phyloP scores from a whole-genome alignment of 768 basidiomycete species.

The Amanita brunnescens region DNA sequence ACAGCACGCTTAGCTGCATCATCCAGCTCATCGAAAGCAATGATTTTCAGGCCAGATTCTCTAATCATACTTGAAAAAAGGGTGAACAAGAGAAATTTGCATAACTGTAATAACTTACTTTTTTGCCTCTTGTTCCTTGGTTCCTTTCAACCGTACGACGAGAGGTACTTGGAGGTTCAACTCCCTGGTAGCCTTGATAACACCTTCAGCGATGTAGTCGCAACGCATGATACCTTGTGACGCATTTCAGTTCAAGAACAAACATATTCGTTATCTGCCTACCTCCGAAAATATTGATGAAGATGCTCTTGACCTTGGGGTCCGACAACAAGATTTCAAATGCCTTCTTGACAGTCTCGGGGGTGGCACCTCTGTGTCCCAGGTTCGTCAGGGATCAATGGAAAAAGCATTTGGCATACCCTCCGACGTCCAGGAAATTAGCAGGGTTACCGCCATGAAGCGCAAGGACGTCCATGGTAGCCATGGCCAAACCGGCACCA shows the following conservation, averaged over 20 bases:
- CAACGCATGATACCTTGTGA: conserved; percentile 90
- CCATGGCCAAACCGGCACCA: conserved; percentile 98
- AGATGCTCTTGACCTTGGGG: conserved; percentile 93
- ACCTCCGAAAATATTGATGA: conserved; percentile 97
- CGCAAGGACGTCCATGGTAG: conserved; percentile 98
- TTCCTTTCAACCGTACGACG: conserved; percentile 93
- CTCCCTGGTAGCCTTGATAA: conserved; percentile 96
- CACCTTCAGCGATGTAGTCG: conserved; percentile 96
- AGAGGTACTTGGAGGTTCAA: conserved; percentile 78
- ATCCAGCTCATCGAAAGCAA: conserved; percentile 87
- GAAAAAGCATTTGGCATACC: conserved; percentile 33
- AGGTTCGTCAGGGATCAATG: neutral
- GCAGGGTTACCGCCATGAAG: conserved; percentile 95
- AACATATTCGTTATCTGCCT: conserved; percentile 12
- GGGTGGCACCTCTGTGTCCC: conserved; percentile 78
- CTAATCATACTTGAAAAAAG: conserved; percentile 75
- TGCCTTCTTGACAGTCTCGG: conserved; percentile 99
- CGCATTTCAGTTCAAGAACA: neutral
- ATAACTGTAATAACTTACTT: conserved; percentile 43
- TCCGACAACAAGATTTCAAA: conserved; percentile 92
- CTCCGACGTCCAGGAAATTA: conserved; percentile 98
- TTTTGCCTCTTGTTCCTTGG: conserved; percentile 94
- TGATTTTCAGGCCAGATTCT: conserved; percentile 87
- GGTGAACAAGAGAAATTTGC: conserved; percentile 6
- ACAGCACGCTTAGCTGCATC: conserved; percentile 83